These are phyloP conservation scores for Claviceps lovelessii DNA, from an alignment of 2,329 filamentous ascomycete species.

Conservation along the genomic window DNA sequence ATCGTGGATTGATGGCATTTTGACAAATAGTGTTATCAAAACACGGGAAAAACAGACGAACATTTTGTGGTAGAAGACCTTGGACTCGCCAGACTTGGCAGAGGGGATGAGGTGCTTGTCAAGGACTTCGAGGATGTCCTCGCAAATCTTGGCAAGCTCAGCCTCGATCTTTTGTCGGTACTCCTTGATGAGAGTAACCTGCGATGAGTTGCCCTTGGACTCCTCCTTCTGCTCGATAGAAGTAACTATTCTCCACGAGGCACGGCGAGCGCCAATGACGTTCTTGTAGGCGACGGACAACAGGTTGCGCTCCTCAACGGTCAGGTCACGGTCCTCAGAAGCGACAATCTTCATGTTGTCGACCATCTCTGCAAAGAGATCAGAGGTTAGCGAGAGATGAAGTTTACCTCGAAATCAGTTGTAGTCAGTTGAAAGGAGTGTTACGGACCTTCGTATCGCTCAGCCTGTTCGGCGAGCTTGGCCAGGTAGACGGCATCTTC, in stretches of 20 bases:
- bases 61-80: conserved; percentile 99
- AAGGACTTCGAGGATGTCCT: conserved; percentile 90
- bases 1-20: neutral
- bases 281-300: conserved; percentile 98
- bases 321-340: conserved; percentile 68
- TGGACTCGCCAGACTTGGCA: conserved; percentile 89
- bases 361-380: conserved; percentile 66
- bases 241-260: conserved; percentile 95
- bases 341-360: conserved; percentile 99
- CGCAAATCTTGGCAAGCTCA: conserved; percentile 94
- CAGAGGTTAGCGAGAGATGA: conserved; percentile 12
- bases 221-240: conserved; percentile 99
- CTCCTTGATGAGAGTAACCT: conserved; percentile 87
- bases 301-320: conserved; percentile 93
- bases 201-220: conserved; percentile 89
- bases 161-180: conserved; percentile 98
- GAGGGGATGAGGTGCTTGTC: conserved; percentile 89
- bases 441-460: conserved; percentile 92
- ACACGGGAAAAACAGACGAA: conserved; percentile 20
- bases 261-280: conserved; percentile 90
- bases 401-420: neutral
- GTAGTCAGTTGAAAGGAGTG: neutral
- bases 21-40: neutral
- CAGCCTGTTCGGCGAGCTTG: conserved; percentile 99
- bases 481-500: conserved; percentile 99